Evolutionary conservation across 176 grass and related monocot genomes (phyloP).

Genomic region (Coix lacrymajobi): DNA sequence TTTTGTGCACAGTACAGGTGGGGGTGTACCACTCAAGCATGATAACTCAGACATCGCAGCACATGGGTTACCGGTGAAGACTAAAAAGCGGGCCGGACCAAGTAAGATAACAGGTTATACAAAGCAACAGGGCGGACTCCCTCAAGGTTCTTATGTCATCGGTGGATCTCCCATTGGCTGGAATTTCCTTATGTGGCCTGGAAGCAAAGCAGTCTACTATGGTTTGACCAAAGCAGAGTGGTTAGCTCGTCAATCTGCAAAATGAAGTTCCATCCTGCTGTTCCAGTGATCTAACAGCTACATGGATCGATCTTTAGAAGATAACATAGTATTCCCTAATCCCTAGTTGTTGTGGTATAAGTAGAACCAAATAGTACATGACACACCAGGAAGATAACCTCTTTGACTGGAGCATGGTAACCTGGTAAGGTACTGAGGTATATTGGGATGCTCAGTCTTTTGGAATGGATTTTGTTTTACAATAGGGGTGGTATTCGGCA

Average conservation of each 20-base stretch:
- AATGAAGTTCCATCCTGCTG: slow-evolving; percentile 16
- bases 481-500: neutral
- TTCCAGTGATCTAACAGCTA: neutral
- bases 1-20: neutral
- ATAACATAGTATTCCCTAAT: slow-evolving; percentile 9
- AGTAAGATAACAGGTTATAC: slow-evolving; percentile 27
- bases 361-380: slow-evolving; percentile 4
- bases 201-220: slow-evolving; percentile 50
- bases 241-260: slow-evolving; percentile 32
- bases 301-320: neutral
- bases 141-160: slow-evolving; percentile 63
- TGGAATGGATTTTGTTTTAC: neutral
- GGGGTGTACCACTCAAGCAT: slow-evolving; percentile 15
- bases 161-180: slow-evolving; percentile 83
- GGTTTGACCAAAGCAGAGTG: slow-evolving; percentile 60
- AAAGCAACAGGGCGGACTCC: slow-evolving; percentile 31
- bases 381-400: neutral
- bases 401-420: neutral
- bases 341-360: neutral
- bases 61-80: neutral
- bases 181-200: slow-evolving; percentile 78
- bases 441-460: neutral
- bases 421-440: slow-evolving; percentile 5
- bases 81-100: neutral
- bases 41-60: slow-evolving; percentile 12